These are phyloP conservation scores for Coprinopsis strossmayeri DNA, from an alignment of 768 basidiomycete species.

Conservation along the genomic window DNA sequence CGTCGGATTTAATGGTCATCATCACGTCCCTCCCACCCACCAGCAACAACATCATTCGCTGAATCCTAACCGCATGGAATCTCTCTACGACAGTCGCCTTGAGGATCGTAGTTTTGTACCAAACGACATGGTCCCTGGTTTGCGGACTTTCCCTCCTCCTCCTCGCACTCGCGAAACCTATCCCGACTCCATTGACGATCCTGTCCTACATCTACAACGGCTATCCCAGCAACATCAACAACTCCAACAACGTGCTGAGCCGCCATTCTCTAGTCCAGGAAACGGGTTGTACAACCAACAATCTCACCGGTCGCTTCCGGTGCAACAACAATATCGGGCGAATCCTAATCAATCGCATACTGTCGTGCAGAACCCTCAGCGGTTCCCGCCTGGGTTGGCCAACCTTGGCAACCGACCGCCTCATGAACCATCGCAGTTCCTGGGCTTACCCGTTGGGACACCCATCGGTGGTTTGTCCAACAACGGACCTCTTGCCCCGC, in stretches of 20 bases:
- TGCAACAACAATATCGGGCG: conserved; percentile 62
- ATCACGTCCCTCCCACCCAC: conserved; percentile 32
- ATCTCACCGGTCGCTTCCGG: conserved; percentile 40
- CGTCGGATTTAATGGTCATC: conserved; percentile 8
- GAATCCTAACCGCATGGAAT: conserved; percentile 49
- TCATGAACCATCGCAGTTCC: conserved; percentile 67
- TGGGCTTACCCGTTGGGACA: conserved; percentile 41
- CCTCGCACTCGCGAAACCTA: conserved; percentile 57
- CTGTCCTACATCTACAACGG: conserved; percentile 56
- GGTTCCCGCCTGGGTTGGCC: conserved; percentile 74
- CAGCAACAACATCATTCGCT: conserved; percentile 37
- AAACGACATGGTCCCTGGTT: conserved; percentile 81
- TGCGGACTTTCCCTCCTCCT: conserved; percentile 60
- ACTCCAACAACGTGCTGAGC: conserved; percentile 46
- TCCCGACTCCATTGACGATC: conserved; percentile 56
- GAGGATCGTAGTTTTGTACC: conserved; percentile 78
- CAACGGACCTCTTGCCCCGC: conserved; percentile 29
- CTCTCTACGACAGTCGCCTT: conserved; percentile 65
- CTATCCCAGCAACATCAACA: conserved; percentile 43
- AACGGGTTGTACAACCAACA: conserved; percentile 50
- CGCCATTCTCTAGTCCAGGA: conserved; percentile 45
- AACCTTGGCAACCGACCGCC: conserved; percentile 80
- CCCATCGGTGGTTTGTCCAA: conserved; percentile 40
- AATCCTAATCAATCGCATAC: conserved; percentile 57
- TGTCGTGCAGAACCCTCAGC: conserved; percentile 45